Evolutionary conservation across 257 asterid genomes (phyloP), one percentile per base, ranked within the genome.

Genomic region (Solanum sitiens): DNA sequence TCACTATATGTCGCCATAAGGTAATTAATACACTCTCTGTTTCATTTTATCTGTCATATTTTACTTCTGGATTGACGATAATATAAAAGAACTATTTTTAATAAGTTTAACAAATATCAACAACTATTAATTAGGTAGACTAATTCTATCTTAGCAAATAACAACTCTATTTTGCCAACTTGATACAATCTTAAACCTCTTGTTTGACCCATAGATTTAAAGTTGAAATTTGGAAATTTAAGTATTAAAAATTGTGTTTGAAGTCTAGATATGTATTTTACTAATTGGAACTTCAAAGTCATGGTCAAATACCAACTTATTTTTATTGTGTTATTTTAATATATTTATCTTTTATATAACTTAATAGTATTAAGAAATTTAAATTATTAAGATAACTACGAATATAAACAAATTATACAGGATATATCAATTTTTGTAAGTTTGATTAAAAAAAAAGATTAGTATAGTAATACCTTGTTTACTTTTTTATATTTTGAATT

Each of bases 1-100:
- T 94, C 89, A 94, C 98, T 0, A 87, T 94, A 18, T 88, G 90
- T 44, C 94, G 94, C 3, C 95, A 91, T 72, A 94, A 92, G 98
- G 96, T 95, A 90, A 32, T 37, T 37, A 6, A 37, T 5, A 37
- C 1, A 1, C 1, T 37, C 39, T 37, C 1, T 7, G 39, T 37
- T 37, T 37, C 0, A 37, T 72, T 59, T 59, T 59, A 59, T 2
- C 15, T 2, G 2, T 47, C 7, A 0, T 13, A 47, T 47, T 45
- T 47, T 56, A 56, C 11, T 20, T 56, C 3, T 18, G 1, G 18
- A 63, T 72, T 2, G 13, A 32, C 13, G 68, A 25, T 13, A 23
- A 42, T 2, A 12, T 25, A 27, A 11, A 39, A 25, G 13, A 42
- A 14, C 16, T 45, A 5, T 0, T 14, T 13, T 77, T 21, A 18